These are phyloP conservation scores for Chytriomyces sp. DNA, from an alignment of 192 early-diverging fungal genomes.

Conservation along the genomic window DNA sequence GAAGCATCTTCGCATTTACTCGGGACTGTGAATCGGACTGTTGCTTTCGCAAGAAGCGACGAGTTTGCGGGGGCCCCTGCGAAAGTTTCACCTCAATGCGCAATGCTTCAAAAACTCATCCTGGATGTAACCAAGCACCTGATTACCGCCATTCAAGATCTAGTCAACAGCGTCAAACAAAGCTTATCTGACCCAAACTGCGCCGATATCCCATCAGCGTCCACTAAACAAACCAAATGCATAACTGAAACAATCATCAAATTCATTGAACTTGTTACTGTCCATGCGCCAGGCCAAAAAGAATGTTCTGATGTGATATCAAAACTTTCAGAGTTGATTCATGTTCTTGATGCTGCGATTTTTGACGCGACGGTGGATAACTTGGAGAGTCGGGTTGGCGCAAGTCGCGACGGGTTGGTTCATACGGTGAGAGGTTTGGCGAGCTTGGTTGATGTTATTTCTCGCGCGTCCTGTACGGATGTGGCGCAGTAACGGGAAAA, in stretches of 20 bases:
- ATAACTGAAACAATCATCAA: constrained; percentile 43
- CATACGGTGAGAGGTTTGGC: constrained; percentile 50
- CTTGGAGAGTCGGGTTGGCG: constrained; percentile 33
- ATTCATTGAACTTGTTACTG: constrained; percentile 41
- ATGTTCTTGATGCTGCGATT: constrained; percentile 49
- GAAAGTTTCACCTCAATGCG: constrained; percentile 43
- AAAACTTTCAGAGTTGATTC: constrained; percentile 45
- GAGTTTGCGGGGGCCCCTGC: constrained; percentile 55
- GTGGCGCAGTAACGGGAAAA: constrained; percentile 48
- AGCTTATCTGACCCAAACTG: constrained; percentile 55
- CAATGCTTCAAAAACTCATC: constrained; percentile 50
- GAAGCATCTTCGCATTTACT: constrained; percentile 41
- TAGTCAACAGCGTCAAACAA: constrained; percentile 48
- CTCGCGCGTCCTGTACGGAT: constrained; percentile 49
- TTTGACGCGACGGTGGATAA: constrained; percentile 57
- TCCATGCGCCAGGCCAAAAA: constrained; percentile 57
- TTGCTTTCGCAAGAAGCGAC: constrained; percentile 39
- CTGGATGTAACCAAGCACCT: constrained; percentile 39
- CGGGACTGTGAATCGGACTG: constrained; percentile 51
- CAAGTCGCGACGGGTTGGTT: constrained; percentile 40
- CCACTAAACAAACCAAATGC: constrained; percentile 39
- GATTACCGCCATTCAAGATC: constrained; percentile 40
- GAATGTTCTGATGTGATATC: constrained; percentile 55
- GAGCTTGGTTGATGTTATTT: constrained; percentile 53
- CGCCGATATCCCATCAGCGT: constrained; percentile 20